A percentile compares a stretch with the other conserved stretches of the same genome.
phyloP scores from a whole-genome alignment of 129 eudicot genomes.

The Escallonia rubra region DNA sequence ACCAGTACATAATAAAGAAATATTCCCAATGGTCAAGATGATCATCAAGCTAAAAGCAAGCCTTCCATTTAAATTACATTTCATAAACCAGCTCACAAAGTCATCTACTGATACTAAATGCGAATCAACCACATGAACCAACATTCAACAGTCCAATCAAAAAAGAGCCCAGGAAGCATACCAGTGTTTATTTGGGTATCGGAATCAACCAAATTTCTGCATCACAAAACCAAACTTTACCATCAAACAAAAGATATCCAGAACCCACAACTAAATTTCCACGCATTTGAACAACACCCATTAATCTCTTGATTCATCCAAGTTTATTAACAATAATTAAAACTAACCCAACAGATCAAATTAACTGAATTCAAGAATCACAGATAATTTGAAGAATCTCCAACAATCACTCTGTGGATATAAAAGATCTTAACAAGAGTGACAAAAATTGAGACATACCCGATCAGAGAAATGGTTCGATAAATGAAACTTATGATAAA shows the following conservation, averaged over 20 bases:
- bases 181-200: constrained; percentile 23
- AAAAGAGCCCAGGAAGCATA: constrained; percentile 30
- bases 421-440: not conserved
- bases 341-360: not conserved
- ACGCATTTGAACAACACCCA: not conserved
- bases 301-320: not conserved
- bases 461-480: constrained; percentile 11
- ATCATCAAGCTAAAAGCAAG: not conserved
- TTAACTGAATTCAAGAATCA: not conserved
- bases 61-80: not conserved
- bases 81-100: not conserved
- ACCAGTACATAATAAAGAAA: not conserved
- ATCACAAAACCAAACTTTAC: constrained; percentile 18
- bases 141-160: not conserved
- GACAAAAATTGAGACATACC: constrained; percentile 18
- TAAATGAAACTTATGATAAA: constrained; percentile 21
- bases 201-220: constrained; percentile 32
- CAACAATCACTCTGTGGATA: not conserved
- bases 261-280: not conserved
- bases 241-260: constrained; percentile 9
- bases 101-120: not conserved
- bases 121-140: not conserved
- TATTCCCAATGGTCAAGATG: constrained; percentile 3
- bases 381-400: not conserved
- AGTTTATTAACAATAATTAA: not conserved